phyloP scores from a whole-genome alignment of 805 yeast species.

The Ogataea nakhonphanomensis region DNA sequence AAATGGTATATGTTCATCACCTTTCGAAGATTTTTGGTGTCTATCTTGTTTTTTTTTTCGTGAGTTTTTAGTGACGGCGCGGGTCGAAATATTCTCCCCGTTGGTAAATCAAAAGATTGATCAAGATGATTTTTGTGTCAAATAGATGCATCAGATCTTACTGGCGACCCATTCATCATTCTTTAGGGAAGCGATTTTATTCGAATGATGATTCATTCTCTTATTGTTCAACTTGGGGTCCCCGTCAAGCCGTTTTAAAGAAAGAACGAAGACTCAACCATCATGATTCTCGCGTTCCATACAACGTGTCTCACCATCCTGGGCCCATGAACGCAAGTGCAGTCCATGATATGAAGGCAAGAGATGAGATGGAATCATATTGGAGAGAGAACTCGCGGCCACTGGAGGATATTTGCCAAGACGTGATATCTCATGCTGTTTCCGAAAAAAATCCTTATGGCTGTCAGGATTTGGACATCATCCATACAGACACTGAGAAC shows the following conservation, averaged over 20 bases:
- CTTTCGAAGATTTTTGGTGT: not conserved
- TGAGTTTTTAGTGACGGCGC: not conserved
- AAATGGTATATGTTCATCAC: not conserved
- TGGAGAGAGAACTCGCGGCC: not conserved
- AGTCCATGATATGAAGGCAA: not conserved
- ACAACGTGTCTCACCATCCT: not conserved
- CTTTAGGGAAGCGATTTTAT: too few relatives aligned
- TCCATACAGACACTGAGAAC: not conserved
- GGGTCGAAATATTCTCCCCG: slow-evolving; percentile 4
- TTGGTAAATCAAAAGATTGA: not conserved
- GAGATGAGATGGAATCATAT: not conserved
- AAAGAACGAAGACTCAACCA: too few relatives aligned
- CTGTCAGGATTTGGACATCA: not conserved
- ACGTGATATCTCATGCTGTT: not conserved
- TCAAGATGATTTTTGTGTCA: not conserved
- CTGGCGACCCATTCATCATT: slow-evolving; percentile 1
- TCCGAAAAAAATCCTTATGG: not conserved
- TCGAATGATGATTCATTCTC: too few relatives aligned
- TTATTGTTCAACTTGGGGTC: too few relatives aligned
- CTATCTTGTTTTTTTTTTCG: not conserved
- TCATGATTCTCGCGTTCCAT: too few relatives aligned
- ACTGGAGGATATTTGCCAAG: not conserved
- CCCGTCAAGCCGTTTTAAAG: too few relatives aligned
- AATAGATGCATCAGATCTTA: not conserved
- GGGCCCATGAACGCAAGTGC: not conserved